These are phyloP conservation scores for Cladophialophora immunda DNA, from an alignment of 2,329 filamentous ascomycete genomes.

Conservation along the genomic window DNA sequence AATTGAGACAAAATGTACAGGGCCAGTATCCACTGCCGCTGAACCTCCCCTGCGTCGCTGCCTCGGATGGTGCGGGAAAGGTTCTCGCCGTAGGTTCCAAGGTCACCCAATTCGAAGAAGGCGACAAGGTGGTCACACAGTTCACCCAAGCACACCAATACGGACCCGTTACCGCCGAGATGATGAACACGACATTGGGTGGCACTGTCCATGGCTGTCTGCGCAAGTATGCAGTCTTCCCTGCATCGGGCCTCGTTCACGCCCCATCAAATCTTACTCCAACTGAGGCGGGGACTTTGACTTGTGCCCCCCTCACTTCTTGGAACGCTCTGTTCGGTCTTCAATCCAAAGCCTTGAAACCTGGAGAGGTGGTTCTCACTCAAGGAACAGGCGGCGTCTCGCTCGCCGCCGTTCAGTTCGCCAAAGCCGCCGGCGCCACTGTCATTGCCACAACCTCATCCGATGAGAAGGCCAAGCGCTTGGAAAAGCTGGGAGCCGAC, in stretches of 20 bases:
- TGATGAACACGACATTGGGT: slow-evolving; percentile 67
- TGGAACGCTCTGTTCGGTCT: slow-evolving; percentile 73
- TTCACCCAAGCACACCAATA: slow-evolving; percentile 67
- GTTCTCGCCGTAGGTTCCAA: slow-evolving; percentile 62
- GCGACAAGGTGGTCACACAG: slow-evolving; percentile 65
- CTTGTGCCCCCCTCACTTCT: slow-evolving; percentile 69
- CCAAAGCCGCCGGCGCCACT: slow-evolving; percentile 59
- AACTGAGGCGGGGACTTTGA: slow-evolving; percentile 65
- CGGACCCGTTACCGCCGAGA: slow-evolving; percentile 54
- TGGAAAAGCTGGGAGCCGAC: slow-evolving; percentile 65
- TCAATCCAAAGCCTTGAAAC: slow-evolving; percentile 55
- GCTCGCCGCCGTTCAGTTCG: slow-evolving; percentile 55
- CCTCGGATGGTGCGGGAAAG: slow-evolving; percentile 56
- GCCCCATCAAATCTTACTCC: slow-evolving; percentile 66
- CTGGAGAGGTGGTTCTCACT: slow-evolving; percentile 66
- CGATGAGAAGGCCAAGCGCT: slow-evolving; percentile 61
- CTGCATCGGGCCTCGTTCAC: slow-evolving; percentile 72
- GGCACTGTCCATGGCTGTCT: slow-evolving; percentile 73
- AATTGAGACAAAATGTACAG: slow-evolving; percentile 33
- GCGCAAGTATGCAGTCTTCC: slow-evolving; percentile 72
- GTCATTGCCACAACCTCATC: slow-evolving; percentile 69
- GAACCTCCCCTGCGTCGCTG: slow-evolving; percentile 52
- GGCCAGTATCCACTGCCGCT: slow-evolving; percentile 59
- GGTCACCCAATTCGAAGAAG: slow-evolving; percentile 65
- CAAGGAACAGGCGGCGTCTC: slow-evolving; percentile 70